Base-by-base conservation (phyloP, 169 alveolate species). In the Plasmodium sp. region DNA sequence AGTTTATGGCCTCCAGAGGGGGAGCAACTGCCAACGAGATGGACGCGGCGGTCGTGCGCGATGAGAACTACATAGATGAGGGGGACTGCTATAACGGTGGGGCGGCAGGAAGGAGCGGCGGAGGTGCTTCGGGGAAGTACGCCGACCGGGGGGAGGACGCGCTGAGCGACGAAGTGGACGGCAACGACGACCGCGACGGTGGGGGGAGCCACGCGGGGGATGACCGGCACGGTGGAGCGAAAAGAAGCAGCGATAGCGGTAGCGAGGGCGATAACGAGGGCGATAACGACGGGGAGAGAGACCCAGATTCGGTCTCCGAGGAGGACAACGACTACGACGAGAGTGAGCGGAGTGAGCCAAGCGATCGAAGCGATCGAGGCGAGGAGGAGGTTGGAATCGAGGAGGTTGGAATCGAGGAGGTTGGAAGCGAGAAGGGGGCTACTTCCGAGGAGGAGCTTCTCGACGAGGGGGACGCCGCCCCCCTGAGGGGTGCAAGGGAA, bases 261-360 rank as follows among this genome's bases (percentile, higher is more conserved):
- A 67, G 77, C 41, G 77, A 22, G 0, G 22, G 41, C 5, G 77
- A 2, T 16, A 72, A 73, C 58, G 95, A 83, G 36, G 77, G 79
- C 4, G 85, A 84, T 84, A 81, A 74, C 83, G 97, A 93, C 18
- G 81, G 79, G 3, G 85, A 84, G 81, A 81, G 81, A 85, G 97
- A 93, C 18, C 82, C 80, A 34, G 92, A 92, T 36, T 81, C 85
- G 0, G 93, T 83, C 58, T 83, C 92, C 74, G 95, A 90, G 77
- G 95, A 92, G 82, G 92, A 56, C 2, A 92, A 71, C 16, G 97
- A 96, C 56, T 97, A 96, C 6, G 97, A 93, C 56, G 98, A 97
- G 4, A 98, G 96, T 48, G 97, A 92, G 54, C 81, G 93, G 14
- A 97, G 85, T 10, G 97, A 94, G 18, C 93, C 58, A 22, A 58